These are phyloP conservation scores for Coffea eugenioides DNA, from an alignment of 257 asterid genomes.

Conservation along the genomic window DNA sequence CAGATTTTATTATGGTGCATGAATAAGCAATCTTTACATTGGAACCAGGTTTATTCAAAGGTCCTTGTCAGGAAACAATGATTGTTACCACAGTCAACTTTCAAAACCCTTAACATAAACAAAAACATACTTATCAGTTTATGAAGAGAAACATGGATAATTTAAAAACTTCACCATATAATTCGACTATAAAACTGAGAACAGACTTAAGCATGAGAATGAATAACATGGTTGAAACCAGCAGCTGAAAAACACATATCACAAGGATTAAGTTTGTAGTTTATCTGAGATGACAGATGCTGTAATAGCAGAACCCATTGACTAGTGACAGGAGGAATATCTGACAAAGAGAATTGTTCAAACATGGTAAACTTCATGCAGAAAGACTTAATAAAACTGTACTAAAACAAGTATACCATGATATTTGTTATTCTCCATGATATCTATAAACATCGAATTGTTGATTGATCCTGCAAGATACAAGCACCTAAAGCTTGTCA, in stretches of 20 bases:
- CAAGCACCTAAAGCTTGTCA: conserved; percentile 33
- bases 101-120: background rate
- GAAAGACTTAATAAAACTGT: background rate
- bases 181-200: background rate
- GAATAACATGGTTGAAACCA: background rate
- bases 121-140: background rate
- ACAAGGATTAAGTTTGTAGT: background rate
- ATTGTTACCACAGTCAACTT: background rate
- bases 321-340: background rate
- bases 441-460: conserved; percentile 65
- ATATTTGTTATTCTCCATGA: conserved; percentile 87
- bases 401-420: conserved; percentile 47
- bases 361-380: background rate
- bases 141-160: background rate
- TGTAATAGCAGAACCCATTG: background rate
- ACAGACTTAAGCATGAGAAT: background rate
- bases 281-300: background rate
- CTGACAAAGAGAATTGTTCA: background rate
- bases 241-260: background rate
- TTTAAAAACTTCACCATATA: background rate
- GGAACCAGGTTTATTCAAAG: background rate
- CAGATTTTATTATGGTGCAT: background rate
- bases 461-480: conserved; percentile 68
- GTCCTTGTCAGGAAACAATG: background rate
- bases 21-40: background rate